Evolutionary conservation across 176 grass and related monocot genomes (phyloP), one percentile per base, ranked within the genome.

Genomic region (Paspalum vaginatum): DNA sequence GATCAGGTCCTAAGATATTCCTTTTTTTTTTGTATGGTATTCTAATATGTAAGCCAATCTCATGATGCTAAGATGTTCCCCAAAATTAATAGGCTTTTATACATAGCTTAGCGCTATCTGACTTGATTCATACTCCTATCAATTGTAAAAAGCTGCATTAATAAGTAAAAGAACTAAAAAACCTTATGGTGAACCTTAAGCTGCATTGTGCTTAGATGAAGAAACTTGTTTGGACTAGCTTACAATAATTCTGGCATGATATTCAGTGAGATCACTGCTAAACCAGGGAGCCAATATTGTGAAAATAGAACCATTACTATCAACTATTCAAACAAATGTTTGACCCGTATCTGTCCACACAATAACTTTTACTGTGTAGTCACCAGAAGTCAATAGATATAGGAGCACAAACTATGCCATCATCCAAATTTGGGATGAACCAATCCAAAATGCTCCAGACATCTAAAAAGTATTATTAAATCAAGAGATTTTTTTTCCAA

Each of bases 261-360:
- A 18, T 21, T 48, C 42, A 78, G 37, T 48, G 61, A 9, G 25
- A 62, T 70, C 0, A 24, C n/a, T 66, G 10, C 10, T 14, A 54
- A 63, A 10, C 13, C 56, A 87, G 12, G 15, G 54, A 56, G 68
- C 4, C 70, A 44, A 44, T 61, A n/a, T 54, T 60, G 44, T 7
- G 16, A 24, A 83, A 83, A 49, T 41, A 67, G 42, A 67, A 22
- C 14, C 54, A 46, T 20, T 68, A 51, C 61, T 74, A 39, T 61
- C 22, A 60, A 26, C 5, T 11, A 60, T 38, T 47, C 25, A 64
- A 88, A 63, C 8, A 85, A 26, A 70, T 89, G 56, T 89, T 75
- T 85, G 87, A 81, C 87, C 82, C 82, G 82, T 85, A 89, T 85
- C 77, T 85, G 87, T 89, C 87, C 82, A 85, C 87, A 85, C 87